Percentiles rank a stretch among this genome's conserved stretches.
Evolutionary conservation across 1,284 basidiomycete species (phyloP).

Genomic region (Naganishia sp.): DNA sequence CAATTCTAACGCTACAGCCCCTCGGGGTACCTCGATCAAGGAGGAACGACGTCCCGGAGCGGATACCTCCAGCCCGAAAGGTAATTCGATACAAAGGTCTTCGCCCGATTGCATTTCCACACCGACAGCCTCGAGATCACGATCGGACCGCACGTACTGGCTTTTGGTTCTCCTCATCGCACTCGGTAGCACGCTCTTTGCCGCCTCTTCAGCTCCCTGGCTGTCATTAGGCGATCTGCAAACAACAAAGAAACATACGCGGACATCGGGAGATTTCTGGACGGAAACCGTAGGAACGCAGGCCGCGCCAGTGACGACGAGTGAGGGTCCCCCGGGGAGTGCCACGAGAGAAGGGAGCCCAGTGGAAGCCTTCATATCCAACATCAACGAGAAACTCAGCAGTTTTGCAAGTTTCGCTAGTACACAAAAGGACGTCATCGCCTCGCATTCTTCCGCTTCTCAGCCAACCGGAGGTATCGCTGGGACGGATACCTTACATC

Average conservation of each 20-base stretch:
- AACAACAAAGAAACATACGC: neutral
- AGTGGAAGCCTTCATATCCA: constrained; percentile 25
- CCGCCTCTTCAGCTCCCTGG: constrained; percentile 23
- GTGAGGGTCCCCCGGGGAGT: neutral
- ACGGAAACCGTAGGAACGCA: constrained; percentile 6
- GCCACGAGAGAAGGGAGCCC: constrained; percentile 9
- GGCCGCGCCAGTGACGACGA: neutral
- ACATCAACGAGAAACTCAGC: constrained; percentile 25
- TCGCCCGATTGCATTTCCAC: neutral
- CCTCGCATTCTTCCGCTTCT: no score
- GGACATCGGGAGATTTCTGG: constrained; percentile 12
- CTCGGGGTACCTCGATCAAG: constrained; percentile 20
- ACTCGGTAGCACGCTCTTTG: constrained; percentile 23
- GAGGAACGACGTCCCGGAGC: neutral
- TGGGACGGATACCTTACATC: neutral
- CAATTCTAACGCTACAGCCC: constrained; percentile 13
- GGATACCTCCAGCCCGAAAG: constrained; percentile 3
- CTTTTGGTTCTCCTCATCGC: constrained; percentile 15
- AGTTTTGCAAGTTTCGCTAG: constrained; percentile 23
- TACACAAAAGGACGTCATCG: neutral
- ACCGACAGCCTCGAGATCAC: neutral
- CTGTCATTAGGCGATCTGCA: constrained; percentile 7
- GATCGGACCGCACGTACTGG: constrained; percentile 15
- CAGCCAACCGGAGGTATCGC: neutral
- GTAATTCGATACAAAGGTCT: constrained; percentile 7